Evolutionary conservation across 2,329 filamentous ascomycete species (phyloP).

Genomic region (Microdochium nivale): DNA sequence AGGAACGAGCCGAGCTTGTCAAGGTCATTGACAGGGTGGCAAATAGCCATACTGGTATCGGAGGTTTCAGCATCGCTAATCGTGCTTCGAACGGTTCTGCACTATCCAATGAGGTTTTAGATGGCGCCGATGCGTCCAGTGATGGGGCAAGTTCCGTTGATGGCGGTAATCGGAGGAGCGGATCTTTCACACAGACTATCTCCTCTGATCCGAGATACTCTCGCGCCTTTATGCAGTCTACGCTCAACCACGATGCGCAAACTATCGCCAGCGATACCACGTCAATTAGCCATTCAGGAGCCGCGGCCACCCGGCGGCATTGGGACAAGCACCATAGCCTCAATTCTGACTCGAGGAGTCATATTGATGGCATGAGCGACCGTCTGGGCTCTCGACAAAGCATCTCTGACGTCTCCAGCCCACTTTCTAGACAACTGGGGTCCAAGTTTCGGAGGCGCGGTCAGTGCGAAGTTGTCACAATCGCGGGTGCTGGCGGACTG

Average conservation of each 20-base stretch:
- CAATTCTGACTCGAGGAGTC: conserved; percentile 37
- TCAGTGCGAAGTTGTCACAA: conserved; percentile 54
- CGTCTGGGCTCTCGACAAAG: conserved; percentile 31
- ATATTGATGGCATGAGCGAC: conserved; percentile 36
- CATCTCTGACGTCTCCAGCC: conserved; percentile 36
- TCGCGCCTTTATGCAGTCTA: conserved; percentile 29
- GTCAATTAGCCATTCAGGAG: conserved; percentile 34
- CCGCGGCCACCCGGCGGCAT: conserved; percentile 25
- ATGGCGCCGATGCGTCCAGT: conserved; percentile 46
- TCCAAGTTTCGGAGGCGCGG: conserved; percentile 52
- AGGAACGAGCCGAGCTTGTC: conserved; percentile 62
- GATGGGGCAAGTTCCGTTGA: conserved; percentile 52
- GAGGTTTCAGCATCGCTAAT: conserved; percentile 29
- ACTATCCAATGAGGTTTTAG: conserved; percentile 40
- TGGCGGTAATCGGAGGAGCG: conserved; percentile 38
- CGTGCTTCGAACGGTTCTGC: conserved; percentile 46
- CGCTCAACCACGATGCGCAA: conserved; percentile 20
- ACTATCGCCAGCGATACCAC: conserved; percentile 31
- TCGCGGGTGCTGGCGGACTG: conserved; percentile 54
- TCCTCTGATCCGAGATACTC: conserved; percentile 30
- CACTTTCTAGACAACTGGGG: conserved; percentile 44
- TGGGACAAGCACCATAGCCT: conserved; percentile 47
- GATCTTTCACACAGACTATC: conserved; percentile 37
- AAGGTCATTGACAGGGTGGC: conserved; percentile 70
- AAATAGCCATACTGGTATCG: conserved; percentile 47